Evolutionary conservation across 768 basidiomycete genomes (phyloP).

Genomic region (Mycena floridula): DNA sequence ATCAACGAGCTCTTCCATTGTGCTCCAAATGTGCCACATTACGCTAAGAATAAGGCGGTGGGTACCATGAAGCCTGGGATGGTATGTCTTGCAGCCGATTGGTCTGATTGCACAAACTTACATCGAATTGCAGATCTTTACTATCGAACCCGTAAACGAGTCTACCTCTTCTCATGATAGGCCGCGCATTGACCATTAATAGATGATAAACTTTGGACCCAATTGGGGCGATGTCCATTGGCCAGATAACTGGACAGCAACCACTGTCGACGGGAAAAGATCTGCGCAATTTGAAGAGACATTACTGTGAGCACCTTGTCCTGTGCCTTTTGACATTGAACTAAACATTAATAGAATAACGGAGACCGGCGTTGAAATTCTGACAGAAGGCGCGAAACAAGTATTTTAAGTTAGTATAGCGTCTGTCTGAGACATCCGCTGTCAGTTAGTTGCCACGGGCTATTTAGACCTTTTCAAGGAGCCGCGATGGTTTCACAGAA

Average conservation of each 20-base stretch:
- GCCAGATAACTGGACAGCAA: conserved; percentile 97
- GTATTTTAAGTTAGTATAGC: not conserved
- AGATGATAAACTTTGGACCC: conserved; percentile 92
- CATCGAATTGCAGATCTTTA: conserved; percentile 59
- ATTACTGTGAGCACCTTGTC: conserved; percentile 59
- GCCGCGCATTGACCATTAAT: conserved; percentile 6
- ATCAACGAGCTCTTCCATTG: conserved; percentile 83
- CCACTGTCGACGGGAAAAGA: conserved; percentile 82
- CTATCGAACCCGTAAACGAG: conserved; percentile 64
- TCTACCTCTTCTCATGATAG: not conserved
- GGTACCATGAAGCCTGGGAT: conserved; percentile 93
- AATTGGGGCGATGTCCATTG: conserved; percentile 77
- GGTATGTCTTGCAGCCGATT: conserved; percentile 54
- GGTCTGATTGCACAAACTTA: conserved; percentile 3
- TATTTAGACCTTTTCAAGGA: too few relatives aligned
- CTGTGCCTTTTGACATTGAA: conserved; percentile 5
- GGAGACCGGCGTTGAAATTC: conserved; percentile 82
- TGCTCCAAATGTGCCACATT: conserved; percentile 88
- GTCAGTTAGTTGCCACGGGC: too few relatives aligned
- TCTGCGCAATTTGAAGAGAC: conserved; percentile 99
- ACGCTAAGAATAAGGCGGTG: conserved; percentile 89
- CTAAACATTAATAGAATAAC: conserved; percentile 57
- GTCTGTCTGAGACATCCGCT: too few relatives aligned
- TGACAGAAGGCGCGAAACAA: conserved; percentile 50
- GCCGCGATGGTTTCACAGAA: too few relatives aligned